Conservation (phyloP, 1,139 yeast species). For the Blastobotrys elegans region DNA sequence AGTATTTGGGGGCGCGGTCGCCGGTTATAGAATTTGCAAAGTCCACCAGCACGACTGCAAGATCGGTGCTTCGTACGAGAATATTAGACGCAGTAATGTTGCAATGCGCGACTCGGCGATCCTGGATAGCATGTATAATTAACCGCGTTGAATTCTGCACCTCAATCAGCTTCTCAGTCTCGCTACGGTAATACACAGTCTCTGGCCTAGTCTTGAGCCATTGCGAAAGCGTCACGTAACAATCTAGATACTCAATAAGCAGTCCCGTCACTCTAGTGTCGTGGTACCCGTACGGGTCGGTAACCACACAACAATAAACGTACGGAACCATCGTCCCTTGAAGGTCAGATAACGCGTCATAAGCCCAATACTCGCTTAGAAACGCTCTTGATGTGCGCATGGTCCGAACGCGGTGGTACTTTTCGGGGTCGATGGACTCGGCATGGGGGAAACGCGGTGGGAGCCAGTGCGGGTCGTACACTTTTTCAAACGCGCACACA, state of each 20-base stretch:
- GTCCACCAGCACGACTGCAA: constrained; percentile 15
- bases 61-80: constrained; percentile 11
- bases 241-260: constrained; percentile 18
- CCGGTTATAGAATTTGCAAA: constrained; percentile 5
- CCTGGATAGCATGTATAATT: constrained; percentile 12
- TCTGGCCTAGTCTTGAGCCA: constrained; percentile 15
- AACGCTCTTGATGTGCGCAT: neutral
- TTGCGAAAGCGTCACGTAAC: constrained; percentile 13
- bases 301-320: constrained; percentile 14
- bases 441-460: neutral
- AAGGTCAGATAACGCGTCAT: constrained; percentile 14
- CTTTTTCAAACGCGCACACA: constrained; percentile 13
- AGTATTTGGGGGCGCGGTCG: neutral
- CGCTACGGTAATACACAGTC: neutral
- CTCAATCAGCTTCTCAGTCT: neutral
- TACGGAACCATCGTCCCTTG: constrained; percentile 23
- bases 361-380: constrained; percentile 15
- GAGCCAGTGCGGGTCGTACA: constrained; percentile 9
- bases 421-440: neutral
- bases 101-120: constrained; percentile 17
- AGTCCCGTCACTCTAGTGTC: constrained; percentile 18
- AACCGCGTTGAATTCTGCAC: constrained; percentile 2
- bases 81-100: constrained; percentile 10
- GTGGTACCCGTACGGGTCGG: constrained; percentile 21
- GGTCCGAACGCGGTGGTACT: neutral